Conservation (phyloP, 2,329 filamentous ascomycete species). For the Bipolaris oryzae region DNA sequence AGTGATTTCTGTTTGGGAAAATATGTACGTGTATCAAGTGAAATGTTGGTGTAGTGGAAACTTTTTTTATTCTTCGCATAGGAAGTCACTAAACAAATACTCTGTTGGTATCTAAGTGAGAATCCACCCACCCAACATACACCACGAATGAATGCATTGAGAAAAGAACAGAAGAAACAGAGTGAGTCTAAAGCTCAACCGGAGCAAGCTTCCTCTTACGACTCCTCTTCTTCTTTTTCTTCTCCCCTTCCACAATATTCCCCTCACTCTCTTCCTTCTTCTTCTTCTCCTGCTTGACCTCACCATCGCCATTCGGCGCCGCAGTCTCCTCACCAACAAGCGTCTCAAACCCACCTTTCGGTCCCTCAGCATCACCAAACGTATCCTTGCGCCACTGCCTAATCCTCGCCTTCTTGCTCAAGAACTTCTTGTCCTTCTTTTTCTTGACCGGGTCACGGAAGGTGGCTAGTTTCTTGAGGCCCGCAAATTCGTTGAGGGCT, state of each 20-base stretch:
- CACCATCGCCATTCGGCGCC: background rate
- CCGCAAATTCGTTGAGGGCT: conserved; percentile 86
- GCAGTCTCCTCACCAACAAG: conserved; percentile 24
- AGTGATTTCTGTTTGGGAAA: background rate
- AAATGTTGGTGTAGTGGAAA: background rate
- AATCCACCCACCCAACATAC: background rate
- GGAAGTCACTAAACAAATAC: background rate
- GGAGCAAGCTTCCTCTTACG: conserved; percentile 28
- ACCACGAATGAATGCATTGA: background rate
- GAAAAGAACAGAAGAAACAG: background rate
- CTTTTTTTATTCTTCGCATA: background rate
- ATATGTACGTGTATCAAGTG: background rate
- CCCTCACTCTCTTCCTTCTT: conserved; percentile 1
- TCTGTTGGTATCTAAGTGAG: too few species aligned
- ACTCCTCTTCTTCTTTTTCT: conserved; percentile 37
- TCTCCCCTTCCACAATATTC: conserved; percentile 28
- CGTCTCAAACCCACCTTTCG: conserved; percentile 50
- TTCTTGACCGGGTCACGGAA: conserved; percentile 92
- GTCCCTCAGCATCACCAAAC: conserved; percentile 66
- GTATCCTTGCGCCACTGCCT: conserved; percentile 80
- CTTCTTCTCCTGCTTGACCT: background rate
- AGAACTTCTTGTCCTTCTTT: conserved; percentile 80
- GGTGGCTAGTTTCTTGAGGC: conserved; percentile 90
- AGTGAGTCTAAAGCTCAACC: conserved; percentile 11
- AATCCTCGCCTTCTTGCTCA: conserved; percentile 91